Evolutionary conservation across 2,329 filamentous ascomycete species (phyloP), one percentile per base, ranked within the genome.

Genomic region (Fusarium solani-melongenae): DNA sequence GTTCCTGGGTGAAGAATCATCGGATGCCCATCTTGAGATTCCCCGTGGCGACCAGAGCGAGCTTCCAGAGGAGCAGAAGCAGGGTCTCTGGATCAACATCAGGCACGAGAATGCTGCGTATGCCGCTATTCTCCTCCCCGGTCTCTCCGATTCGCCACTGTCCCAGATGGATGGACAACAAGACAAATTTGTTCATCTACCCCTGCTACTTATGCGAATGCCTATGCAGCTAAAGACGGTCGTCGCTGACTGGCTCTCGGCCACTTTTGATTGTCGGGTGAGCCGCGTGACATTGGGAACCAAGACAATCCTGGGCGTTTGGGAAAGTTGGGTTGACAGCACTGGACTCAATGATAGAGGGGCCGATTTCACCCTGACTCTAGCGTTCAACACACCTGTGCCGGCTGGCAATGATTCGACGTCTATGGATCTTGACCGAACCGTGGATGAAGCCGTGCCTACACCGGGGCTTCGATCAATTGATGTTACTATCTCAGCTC

Each of bases 241-340:
- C 22, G 73, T 91, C 1, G 69, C 83, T n/a, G 84, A 86, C 24
- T 91, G 90, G 78, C 79, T 91, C 12, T 82, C 84, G 5, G 84
- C 79, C 46, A 85, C 85, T 0, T 90, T 91, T 70, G 89, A 91
- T 80, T 90, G 88, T 69, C 88, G 87, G 31, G 84, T 90, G 51
- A 86, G 83, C 62, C 81, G 86, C 5, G 79, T 90, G 46, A 82
- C 82, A 1, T 77, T 91, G 3, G 86, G 87, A 7, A 89, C 88
- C 8, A 83, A 82, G 51, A 88, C 86, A 2, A 81, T 91, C 0
- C 79, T 89, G 2, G 76, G 77, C 5, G 81, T 84, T 7, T 88
- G 86, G 85, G 89, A 90, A 70, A 77, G 81, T 15, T 90, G 88
- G 88, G 81, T 88, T 33, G 76, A 79, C 2, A 79, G 82, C 0